Base-by-base conservation (phyloP, 768 basidiomycete genomes). In the Suillus subluteus region DNA sequence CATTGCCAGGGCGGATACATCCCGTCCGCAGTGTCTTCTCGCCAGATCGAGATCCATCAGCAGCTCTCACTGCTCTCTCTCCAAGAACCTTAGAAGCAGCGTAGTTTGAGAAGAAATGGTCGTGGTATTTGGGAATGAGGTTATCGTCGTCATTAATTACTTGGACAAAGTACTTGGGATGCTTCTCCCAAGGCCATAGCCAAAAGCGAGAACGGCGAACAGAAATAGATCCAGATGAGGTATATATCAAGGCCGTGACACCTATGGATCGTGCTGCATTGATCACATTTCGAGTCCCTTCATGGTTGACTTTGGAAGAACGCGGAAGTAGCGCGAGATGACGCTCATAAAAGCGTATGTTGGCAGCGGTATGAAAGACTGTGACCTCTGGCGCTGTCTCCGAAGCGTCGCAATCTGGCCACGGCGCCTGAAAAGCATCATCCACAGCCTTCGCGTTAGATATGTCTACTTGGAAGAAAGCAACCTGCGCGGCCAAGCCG, bases 41-140 rank as follows among this genome's bases (percentile, higher is more conserved):
- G 16, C 66, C 74, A 4, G 79, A 77, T 2, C 70, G 66, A n/a
- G 78, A 73, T 66, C 76, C 63, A 78, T 85, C 69, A 75, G 85
- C 74, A 69, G 72, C 69, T 63, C 84, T 78, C 15, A 88, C 84
- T 13, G 75, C 72, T 43, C 68, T 68, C 73, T 94, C 92, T 1
- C 86, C 91, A 35, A 79, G 75, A 9, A 79, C 71, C 73, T 94
- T 94, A 48, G 89, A 86, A 30, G 79, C 84, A 0, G 91, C 90
- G 65, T 94, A 94, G 73, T 93, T 94, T 15, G 91, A 93, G 76
- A 91, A 92, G 74, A 88, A 90, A 15, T 89, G 81, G 16, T 83
- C 76, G 69, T 91, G 89, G 6, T 73, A 78, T 70, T 80, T 84
- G 11, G 89, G 88, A 2, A 86, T 69, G 15, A 74, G 70, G 32